Base-by-base conservation (phyloP, 2,329 filamentous ascomycete species). In the Xylaria sp. region DNA sequence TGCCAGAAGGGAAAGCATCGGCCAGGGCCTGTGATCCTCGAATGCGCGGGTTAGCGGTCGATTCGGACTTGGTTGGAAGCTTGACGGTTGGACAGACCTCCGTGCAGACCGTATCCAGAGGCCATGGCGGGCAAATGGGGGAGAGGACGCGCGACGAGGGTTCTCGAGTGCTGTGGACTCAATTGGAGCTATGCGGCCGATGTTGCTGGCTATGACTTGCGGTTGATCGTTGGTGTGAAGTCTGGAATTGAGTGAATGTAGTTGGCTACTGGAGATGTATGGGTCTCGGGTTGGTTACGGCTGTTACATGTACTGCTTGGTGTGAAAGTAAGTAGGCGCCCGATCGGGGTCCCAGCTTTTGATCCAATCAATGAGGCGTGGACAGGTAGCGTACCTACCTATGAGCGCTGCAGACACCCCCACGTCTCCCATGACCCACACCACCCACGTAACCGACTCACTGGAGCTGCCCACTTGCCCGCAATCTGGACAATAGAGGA, bases 1-100 rank as follows among this genome's bases (percentile, higher is more conserved):
- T 99, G 96, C 96, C 96, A 99, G 89, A 98, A 99, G 80, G 94
- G 93, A 86, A 97, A 98, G 90, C 96, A 99, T 83, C 95, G 93
- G 76, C 85, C 85, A 72, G 88, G 86, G 77, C 88, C 88, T 90
- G 76, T 69, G 57, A 63, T 50, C 55, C 60, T 66, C 63, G 66
- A 75, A 72, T 70, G 64, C 57, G 68, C 75, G 65, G 73, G 72
- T 74, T 69, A 69, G 70, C 25, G 39, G 56, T 54, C 59, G 51
- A 56, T 59, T 37, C 55, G 55, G 39, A 15, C 10, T 59, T 28
- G 44, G 34, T 25, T 50, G 39, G 25, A 9, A 5, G 52, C 7
- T 44, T 15, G 51, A 72, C n/a, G 31, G 18, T 46, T 34, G 18
- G 71, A 85, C 90, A 77, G 84, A 94, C 92, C 92, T 83, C 92